Base-by-base conservation (phyloP, 2,329 filamentous ascomycete genomes). In the Zalaria obscura region DNA sequence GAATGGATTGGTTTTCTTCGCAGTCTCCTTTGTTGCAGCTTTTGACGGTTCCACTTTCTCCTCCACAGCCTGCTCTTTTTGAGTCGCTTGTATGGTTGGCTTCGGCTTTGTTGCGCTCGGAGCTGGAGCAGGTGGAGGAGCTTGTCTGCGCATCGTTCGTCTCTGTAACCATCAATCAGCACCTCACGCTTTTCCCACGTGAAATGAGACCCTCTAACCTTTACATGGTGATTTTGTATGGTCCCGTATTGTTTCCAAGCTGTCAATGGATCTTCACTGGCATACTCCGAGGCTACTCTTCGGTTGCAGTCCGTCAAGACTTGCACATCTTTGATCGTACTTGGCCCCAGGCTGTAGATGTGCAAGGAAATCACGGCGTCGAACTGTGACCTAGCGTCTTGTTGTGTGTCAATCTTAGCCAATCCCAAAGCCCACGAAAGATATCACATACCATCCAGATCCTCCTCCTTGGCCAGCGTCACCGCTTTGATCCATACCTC, bases 281-380 rank as follows among this genome's bases (percentile, higher is more conserved):
- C 61, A 40, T 72, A 67, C 3, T 78, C 65, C 5, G 68, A 67
- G 11, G 71, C 62, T 6, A 83, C 66, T 45, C 83, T 74, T 26
- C 76, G 72, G 35, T 76, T 76, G 33, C 78, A 74, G 41, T 91
- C 80, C 3, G 79, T 76, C 33, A 95, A 66, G 1, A 80, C 59
- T 51, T 84, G 76, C 11, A 91, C 62, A 54, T 68, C 60, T 59
- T 79, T 80, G 10, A 87, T 66, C 1, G 78, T 72, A 32, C 76
- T 72, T 1, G 83, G 72, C 35, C 83, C 78, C 11, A 96, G 56
- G 53, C 87, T 94, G 65, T 96, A 96, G 35, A 96, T 66, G 52
- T 95, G 86, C 45, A 94, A 79, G 0, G 84, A 83, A 0, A 70
- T 72, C 41, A 94, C 76, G n/a, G 76, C 67, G 38, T 82, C 71